A percentile compares a stretch with the other conserved stretches of the same genome.
These are phyloP conservation scores for Oenanthe javanica DNA, from an alignment of 140 eudicot species.

Conservation along the genomic window DNA sequence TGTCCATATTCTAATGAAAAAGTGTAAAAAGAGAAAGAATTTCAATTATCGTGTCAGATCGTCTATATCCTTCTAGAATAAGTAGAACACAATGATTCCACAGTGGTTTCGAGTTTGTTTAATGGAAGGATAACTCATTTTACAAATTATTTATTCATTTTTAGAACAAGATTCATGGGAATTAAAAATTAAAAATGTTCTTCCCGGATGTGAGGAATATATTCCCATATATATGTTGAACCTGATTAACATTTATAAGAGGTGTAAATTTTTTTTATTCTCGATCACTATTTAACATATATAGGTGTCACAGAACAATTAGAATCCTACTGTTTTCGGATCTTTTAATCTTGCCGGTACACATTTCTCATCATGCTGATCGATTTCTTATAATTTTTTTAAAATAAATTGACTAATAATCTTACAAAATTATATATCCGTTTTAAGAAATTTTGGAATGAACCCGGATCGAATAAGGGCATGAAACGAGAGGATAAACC, in stretches of 20 bases:
- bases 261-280: background rate
- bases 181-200: background rate
- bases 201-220: conserved; percentile 1
- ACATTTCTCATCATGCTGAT: background rate
- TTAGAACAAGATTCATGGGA: background rate
- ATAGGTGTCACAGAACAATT: background rate
- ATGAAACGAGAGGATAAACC: too few relatives aligned
- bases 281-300: background rate
- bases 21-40: background rate
- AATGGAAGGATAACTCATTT: background rate
- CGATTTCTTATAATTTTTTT: too few relatives aligned
- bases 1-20: background rate
- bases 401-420: too few relatives aligned
- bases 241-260: background rate
- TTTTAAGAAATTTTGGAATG: too few relatives aligned
- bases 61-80: background rate
- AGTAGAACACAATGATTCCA: background rate
- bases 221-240: background rate
- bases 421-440: too few relatives aligned
- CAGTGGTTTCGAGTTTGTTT: background rate
- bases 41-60: background rate
- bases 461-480: too few relatives aligned
- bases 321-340: background rate
- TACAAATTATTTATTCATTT: background rate
- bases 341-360: background rate